Percentiles rank a stretch among this genome's conserved stretches.
phyloP scores from a whole-genome alignment of 306 rosid species.

The Sindora glabra region DNA sequence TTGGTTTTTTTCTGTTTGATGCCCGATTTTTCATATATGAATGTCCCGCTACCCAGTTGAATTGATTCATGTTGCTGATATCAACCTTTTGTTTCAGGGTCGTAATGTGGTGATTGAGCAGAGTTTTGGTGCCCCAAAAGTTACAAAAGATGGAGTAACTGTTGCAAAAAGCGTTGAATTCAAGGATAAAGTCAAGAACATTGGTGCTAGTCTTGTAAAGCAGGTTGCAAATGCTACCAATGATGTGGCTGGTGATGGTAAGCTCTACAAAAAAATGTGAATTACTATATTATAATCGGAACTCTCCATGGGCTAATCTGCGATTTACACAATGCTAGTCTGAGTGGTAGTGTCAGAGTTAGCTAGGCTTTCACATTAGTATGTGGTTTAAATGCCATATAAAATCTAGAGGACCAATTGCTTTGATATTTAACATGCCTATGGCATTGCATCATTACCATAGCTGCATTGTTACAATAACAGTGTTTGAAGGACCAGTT shows the following conservation, averaged over 20 bases:
- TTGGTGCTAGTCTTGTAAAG: constrained; percentile 96
- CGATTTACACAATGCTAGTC: background rate
- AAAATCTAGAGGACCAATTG: background rate
- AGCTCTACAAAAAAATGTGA: too few relatives aligned
- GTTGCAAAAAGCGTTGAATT: constrained; percentile 93
- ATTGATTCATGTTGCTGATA: background rate
- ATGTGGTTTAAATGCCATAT: background rate
- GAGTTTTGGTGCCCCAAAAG: constrained; percentile 90
- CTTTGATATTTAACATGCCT: background rate
- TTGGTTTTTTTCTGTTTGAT: background rate
- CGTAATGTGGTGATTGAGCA: constrained; percentile 88
- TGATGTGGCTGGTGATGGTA: constrained; percentile 93
- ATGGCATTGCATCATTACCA: background rate
- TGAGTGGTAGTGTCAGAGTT: background rate
- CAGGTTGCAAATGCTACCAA: constrained; percentile 98
- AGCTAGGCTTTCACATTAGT: background rate
- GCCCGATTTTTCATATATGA: background rate
- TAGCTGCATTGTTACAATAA: background rate
- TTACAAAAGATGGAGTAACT: constrained; percentile 93
- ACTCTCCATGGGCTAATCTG: background rate
- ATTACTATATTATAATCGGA: background rate
- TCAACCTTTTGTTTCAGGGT: constrained; percentile 45
- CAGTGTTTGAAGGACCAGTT: background rate
- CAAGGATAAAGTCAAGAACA: constrained; percentile 76
- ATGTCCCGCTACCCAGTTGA: background rate